Base-by-base conservation (phyloP, 129 eudicot species). In the Dittrichia graveolens region DNA sequence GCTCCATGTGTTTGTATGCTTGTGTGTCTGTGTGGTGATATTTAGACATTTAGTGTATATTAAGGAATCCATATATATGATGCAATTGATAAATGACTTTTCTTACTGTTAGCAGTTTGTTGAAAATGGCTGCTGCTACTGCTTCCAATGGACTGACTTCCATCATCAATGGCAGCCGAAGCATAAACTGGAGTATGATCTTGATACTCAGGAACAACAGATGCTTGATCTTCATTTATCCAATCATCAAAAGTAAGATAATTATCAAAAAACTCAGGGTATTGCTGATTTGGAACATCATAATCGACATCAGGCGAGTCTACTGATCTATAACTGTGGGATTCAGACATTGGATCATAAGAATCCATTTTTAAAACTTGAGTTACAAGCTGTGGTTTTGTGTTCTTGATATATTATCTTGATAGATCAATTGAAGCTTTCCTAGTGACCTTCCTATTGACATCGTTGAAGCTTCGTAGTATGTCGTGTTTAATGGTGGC, bases 391-490 rank as follows among this genome's bases (percentile, higher is more conserved):
- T 53, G 71, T 44, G 2, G 61, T 72, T 61, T 15, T 73, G 44
- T 6, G 75, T 67, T 47, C n/a, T 58, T 39, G 71, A 67, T 74
- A 75, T 81, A 77, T 56, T 12, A 16, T 63, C 42, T 48, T 19
- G 31, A 13, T 43, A 8, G 14, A n/a, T n/a, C n/a, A n/a, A n/a
- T n/a, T 43, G 79, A 62, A 24, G 24, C 62, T 66, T 85, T 87
- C 87, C 76, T 79, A 37, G 87, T 62, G 67, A 82, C 72, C 85
- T 90, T 90, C 96, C 77, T 73, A 37, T 42, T 16, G 73, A 37
- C 48, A 50, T 13, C 62, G 15, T 67, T 79, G 96, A 87, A 87
- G 87, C 72, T 90, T 85, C 96, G 66, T 73, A 46, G 83, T 11
- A 13, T 71, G 81, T 79, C 69, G 72, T 84, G 84, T 81, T 63